phyloP scores from a whole-genome alignment of 2,329 filamentous ascomycete species.

The Aspergillus thermomutatus region DNA sequence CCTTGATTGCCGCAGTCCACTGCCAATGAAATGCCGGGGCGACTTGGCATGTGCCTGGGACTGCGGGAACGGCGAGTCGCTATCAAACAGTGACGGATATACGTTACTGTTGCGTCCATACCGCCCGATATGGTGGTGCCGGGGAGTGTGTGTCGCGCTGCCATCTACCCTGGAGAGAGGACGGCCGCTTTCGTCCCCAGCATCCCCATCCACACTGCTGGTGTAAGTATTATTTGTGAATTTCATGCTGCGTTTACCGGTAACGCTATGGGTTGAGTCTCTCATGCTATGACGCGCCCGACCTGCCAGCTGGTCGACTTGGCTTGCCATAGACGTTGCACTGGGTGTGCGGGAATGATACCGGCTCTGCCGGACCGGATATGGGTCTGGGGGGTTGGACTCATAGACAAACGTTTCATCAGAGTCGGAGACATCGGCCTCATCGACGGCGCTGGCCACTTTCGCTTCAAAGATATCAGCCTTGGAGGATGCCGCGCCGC shows the following conservation, averaged over 20 bases:
- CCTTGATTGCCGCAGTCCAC: conserved; percentile 60
- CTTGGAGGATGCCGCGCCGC: conserved; percentile 73
- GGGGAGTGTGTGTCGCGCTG: conserved; percentile 54
- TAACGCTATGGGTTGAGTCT: conserved; percentile 61
- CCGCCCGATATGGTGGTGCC: conserved; percentile 77
- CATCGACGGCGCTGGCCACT: conserved; percentile 91
- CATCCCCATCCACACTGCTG: conserved; percentile 61
- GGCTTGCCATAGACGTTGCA: conserved; percentile 69
- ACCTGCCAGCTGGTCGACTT: conserved; percentile 43
- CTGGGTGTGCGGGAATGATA: conserved; percentile 95
- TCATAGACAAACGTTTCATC: conserved; percentile 99
- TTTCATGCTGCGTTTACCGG: conserved; percentile 91
- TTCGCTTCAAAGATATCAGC: conserved; percentile 98
- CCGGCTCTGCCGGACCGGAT: conserved; percentile 59
- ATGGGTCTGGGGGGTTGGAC: conserved; percentile 74
- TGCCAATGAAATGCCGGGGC: conserved; percentile 49
- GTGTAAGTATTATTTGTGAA: conserved; percentile 78
- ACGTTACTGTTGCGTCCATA: conserved; percentile 65
- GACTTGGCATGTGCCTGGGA: conserved; percentile 65
- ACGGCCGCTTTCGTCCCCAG: conserved; percentile 61
- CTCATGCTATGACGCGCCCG: conserved; percentile 65
- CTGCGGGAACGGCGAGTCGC: conserved; percentile 66
- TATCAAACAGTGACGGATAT: conserved; percentile 70
- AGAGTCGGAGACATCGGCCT: conserved; percentile 93
- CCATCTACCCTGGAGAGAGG: conserved; percentile 61